These are phyloP conservation scores for Ramaria sp. DNA, from an alignment of 768 basidiomycete species.

Conservation along the genomic window DNA sequence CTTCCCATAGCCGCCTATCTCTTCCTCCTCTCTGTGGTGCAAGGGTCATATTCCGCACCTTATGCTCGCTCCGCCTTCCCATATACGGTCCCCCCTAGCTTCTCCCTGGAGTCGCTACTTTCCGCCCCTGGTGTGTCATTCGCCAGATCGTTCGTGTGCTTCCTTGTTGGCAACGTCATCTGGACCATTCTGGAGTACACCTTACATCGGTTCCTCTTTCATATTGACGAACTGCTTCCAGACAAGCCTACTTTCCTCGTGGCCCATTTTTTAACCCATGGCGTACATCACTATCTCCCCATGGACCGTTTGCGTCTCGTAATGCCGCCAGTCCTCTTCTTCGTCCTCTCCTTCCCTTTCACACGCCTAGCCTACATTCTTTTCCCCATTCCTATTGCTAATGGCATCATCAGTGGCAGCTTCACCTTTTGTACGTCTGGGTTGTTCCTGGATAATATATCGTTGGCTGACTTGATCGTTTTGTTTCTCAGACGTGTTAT, in stretches of 20 bases:
- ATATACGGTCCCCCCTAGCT: slow-evolving; percentile 33
- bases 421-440: slow-evolving; percentile 51
- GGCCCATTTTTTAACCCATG: slow-evolving; percentile 88
- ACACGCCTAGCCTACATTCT: slow-evolving; percentile 72
- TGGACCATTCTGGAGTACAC: slow-evolving; percentile 94
- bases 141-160: slow-evolving; percentile 51
- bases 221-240: slow-evolving; percentile 80
- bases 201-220: slow-evolving; percentile 95
- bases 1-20: slow-evolving; percentile 75
- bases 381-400: slow-evolving; percentile 78
- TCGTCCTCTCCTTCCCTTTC: slow-evolving; percentile 69
- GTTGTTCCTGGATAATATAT: slow-evolving; percentile 17
- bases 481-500: slow-evolving; percentile 50
- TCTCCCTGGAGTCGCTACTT: slow-evolving; percentile 34
- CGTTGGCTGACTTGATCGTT: background rate
- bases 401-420: slow-evolving; percentile 82
- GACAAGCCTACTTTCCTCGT: slow-evolving; percentile 72
- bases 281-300: slow-evolving; percentile 94
- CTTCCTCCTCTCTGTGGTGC: slow-evolving; percentile 69
- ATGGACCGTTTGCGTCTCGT: slow-evolving; percentile 93
- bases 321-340: slow-evolving; percentile 90
- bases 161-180: slow-evolving; percentile 74
- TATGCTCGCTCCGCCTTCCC: slow-evolving; percentile 45
- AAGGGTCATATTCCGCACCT: slow-evolving; percentile 43
- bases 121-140: slow-evolving; percentile 41